Evolutionary conservation across 202 grass and related monocot species (phyloP).

Genomic region (Panicum virgatum): DNA sequence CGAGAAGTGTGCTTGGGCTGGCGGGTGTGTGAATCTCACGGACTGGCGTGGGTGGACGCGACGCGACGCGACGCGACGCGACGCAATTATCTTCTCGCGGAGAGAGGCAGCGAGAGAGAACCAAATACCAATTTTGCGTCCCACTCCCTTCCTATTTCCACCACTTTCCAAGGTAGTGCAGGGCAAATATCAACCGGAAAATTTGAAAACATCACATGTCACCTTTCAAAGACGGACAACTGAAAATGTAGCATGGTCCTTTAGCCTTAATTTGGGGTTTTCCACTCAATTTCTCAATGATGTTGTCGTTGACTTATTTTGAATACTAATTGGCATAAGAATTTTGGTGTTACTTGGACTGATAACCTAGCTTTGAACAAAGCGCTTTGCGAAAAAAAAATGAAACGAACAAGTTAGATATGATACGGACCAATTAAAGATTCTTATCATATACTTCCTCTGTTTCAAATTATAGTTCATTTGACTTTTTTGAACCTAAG

Average conservation of each 20-base stretch:
- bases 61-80: background rate
- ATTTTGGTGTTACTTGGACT: background rate
- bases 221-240: background rate
- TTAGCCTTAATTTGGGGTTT: background rate
- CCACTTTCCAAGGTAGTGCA: background rate
- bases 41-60: conserved; percentile 16
- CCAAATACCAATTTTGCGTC: conserved; percentile 11
- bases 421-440: too few species aligned
- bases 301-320: background rate
- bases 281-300: too few species aligned
- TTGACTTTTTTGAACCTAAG: too few species aligned
- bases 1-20: background rate
- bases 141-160: background rate
- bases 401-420: too few species aligned
- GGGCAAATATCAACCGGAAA: background rate
- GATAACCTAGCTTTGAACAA: background rate
- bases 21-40: conserved; percentile 34
- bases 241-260: background rate
- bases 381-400: background rate
- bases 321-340: background rate
- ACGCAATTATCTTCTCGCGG: conserved; percentile 28
- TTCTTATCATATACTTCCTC: too few species aligned
- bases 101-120: background rate
- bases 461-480: too few species aligned
- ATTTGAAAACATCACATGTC: background rate